Conservation (phyloP, 176 grass and related monocot species). For the Avena atlantica region DNA sequence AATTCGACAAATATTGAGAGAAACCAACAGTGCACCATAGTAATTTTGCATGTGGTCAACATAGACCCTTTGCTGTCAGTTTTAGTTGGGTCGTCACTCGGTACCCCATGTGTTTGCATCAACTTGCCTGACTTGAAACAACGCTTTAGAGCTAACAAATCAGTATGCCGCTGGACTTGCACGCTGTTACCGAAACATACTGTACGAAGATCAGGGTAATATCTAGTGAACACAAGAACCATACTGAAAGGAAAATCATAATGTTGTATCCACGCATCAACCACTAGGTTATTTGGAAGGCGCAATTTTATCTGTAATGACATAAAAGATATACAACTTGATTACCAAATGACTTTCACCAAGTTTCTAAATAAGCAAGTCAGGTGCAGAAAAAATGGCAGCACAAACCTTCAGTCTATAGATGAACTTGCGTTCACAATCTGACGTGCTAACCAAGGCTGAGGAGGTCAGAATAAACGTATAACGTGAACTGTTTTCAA, state of each 20-base stretch:
- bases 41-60: conserved; percentile 13
- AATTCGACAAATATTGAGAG: background rate
- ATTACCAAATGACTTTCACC: background rate
- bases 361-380: background rate
- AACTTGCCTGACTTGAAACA: conserved; percentile 15
- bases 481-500: background rate
- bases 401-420: background rate
- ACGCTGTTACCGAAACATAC: background rate
- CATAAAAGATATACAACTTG: background rate
- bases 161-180: conserved; percentile 1
- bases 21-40: conserved; percentile 5
- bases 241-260: conserved; percentile 4
- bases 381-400: background rate
- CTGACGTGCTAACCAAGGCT: background rate
- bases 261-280: background rate
- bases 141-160: conserved; percentile 8
- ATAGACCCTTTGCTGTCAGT: background rate
- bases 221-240: background rate
- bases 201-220: background rate
- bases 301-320: conserved; percentile 10
- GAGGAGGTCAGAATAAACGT: background rate
- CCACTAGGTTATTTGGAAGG: conserved; percentile 11
- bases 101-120: background rate
- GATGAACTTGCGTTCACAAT: background rate
- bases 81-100: background rate